Evolutionary conservation across 2,329 filamentous ascomycete species (phyloP), one percentile per base, ranked within the genome.

Genomic region (Xylariales sp.): DNA sequence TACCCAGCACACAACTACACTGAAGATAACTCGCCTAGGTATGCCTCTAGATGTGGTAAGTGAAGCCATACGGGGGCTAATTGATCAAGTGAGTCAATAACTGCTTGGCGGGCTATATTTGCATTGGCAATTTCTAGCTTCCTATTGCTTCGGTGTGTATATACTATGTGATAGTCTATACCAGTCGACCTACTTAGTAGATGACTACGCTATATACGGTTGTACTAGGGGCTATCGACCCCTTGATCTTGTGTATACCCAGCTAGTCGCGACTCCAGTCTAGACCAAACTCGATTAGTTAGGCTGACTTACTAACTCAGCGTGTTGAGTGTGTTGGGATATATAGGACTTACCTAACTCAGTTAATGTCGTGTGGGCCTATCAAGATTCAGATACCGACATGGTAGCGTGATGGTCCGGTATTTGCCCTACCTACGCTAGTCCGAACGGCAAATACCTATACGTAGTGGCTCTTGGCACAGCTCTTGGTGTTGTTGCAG

Each of bases 401-500:
- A 23, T 23, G 48, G 48, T 52, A 45, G 48, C 34, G 46, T 52
- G 57, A 32, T 52, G 16, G 48, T 32, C 5, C 14, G 36, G 36
- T 28, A 53, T 43, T 61, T 23, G 23, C 23, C 23, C 23, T 23
- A 23, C 23, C 23, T 23, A 23, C 23, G 8, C 36, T 54, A 55
- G 59, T 23, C 54, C 43, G 1, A 30, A 56, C 60, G 45, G 43
- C 52, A 63, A 39, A 32, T 49, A 43, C 7, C 23, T 23, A 23
- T 39, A 39, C 30, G 30, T 62, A 54, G 59, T 18, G 50, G 41
- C 16, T 46, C 54, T 64, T 64, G 54, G 55, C 62, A 52, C 9
- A 34, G 23, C 34, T 43, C 3, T 34, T 34, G 1, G n/a, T 56
- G 50, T 45, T 28, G 39, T 39, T 23, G 23, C 23, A 23, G 23